These are phyloP conservation scores for Medicago arabica DNA, from an alignment of 306 rosid genomes.

Conservation along the genomic window DNA sequence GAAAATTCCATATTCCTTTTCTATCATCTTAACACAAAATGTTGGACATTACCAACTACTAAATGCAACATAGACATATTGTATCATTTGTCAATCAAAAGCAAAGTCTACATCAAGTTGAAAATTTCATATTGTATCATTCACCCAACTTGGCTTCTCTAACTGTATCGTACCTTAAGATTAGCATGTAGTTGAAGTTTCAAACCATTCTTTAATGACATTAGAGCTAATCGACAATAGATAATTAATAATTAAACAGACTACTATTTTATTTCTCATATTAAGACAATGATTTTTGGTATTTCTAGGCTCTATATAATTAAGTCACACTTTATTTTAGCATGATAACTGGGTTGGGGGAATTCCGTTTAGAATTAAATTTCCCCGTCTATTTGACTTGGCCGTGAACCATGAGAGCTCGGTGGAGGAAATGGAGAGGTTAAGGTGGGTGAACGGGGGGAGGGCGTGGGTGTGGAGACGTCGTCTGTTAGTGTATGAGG, in stretches of 20 bases:
- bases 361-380: too few species aligned
- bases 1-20: not conserved
- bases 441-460: too few species aligned
- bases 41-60: slow-evolving; percentile 11
- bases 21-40: not conserved
- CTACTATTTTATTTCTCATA: not conserved
- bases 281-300: not conserved
- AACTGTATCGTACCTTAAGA: not conserved
- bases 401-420: too few species aligned
- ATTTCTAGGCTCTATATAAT: too few species aligned
- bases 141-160: not conserved
- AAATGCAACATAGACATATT: slow-evolving; percentile 8
- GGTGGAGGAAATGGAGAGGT: too few species aligned
- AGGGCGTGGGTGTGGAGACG: too few species aligned
- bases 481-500: too few species aligned
- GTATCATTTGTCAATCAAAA: slow-evolving; percentile 22
- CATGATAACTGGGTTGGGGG: too few species aligned
- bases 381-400: too few species aligned
- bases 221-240: not conserved
- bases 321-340: too few species aligned
- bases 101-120: slow-evolving; percentile 34
- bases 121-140: too few species aligned
- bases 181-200: not conserved
- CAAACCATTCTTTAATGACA: not conserved
- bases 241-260: not conserved